These are phyloP conservation scores for Cryptococcus deneoformans DNA, from an alignment of 1,284 basidiomycete species.

Conservation along the genomic window DNA sequence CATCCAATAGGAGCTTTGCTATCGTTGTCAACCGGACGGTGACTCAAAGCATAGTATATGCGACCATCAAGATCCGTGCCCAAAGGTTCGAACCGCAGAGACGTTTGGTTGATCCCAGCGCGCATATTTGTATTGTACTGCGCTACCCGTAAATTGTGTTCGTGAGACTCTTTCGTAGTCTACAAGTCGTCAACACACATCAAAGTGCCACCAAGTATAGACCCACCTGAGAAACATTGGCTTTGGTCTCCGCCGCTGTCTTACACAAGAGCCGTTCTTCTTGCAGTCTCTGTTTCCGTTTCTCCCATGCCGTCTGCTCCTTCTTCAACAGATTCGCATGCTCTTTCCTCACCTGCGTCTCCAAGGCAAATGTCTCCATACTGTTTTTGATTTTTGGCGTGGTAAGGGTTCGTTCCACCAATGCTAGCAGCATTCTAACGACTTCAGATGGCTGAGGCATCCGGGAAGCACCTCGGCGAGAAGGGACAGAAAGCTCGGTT, in stretches of 20 bases:
- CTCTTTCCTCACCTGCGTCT: slow-evolving; percentile 18
- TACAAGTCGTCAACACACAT: background rate
- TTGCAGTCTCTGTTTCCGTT: slow-evolving; percentile 31
- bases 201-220: too few relatives aligned
- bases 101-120: slow-evolving; percentile 13
- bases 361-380: slow-evolving; percentile 20
- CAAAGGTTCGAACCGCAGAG: slow-evolving; percentile 29
- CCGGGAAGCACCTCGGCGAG: slow-evolving; percentile 32
- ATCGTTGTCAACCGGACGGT: slow-evolving; percentile 30
- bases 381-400: slow-evolving; percentile 23
- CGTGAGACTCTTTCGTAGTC: background rate
- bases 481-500: slow-evolving; percentile 20
- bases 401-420: slow-evolving; percentile 25
- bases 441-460: slow-evolving; percentile 34
- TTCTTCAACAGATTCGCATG: slow-evolving; percentile 14
- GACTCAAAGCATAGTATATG: slow-evolving; percentile 32
- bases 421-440: slow-evolving; percentile 39
- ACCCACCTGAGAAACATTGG: slow-evolving; percentile 26
- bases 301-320: slow-evolving; percentile 27
- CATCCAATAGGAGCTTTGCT: slow-evolving; percentile 32
- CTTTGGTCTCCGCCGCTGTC: slow-evolving; percentile 28
- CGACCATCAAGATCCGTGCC: slow-evolving; percentile 37
- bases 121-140: slow-evolving; percentile 25
- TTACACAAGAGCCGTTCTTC: slow-evolving; percentile 24
- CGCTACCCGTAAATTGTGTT: slow-evolving; percentile 18